Evolutionary conservation across 768 basidiomycete genomes (phyloP).

Genomic region (Panus rudis): DNA sequence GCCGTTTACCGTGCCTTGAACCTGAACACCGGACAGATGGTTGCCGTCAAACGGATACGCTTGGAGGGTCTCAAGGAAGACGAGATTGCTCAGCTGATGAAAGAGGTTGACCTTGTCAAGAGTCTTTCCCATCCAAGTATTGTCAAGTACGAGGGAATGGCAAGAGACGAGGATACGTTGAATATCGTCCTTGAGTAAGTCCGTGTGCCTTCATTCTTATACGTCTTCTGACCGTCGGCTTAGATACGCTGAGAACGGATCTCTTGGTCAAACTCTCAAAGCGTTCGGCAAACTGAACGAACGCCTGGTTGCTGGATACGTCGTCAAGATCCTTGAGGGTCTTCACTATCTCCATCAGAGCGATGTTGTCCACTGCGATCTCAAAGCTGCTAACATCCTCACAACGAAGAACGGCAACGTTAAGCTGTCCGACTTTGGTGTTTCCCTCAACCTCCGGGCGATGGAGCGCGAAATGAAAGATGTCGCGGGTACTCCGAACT

Average conservation of each 20-base stretch:
- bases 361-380: slow-evolving; percentile 93
- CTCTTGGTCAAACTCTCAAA: slow-evolving; percentile 86
- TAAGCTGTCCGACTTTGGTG: slow-evolving; percentile 96
- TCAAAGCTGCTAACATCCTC: slow-evolving; percentile 98
- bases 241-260: slow-evolving; percentile 96
- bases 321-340: slow-evolving; percentile 95
- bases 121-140: slow-evolving; percentile 90
- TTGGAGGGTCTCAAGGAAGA: slow-evolving; percentile 87
- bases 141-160: slow-evolving; percentile 97
- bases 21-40: slow-evolving; percentile 90
- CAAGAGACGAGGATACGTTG: slow-evolving; percentile 77
- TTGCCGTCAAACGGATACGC: slow-evolving; percentile 96
- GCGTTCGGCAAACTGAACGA: slow-evolving; percentile 94
- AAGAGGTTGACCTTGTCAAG: slow-evolving; percentile 90
- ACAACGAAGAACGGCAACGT: slow-evolving; percentile 97
- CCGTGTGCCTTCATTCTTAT: slow-evolving; percentile 7
- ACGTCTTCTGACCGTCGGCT: slow-evolving; percentile 11
- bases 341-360: slow-evolving; percentile 86
- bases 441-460: slow-evolving; percentile 90
- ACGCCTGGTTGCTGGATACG: slow-evolving; percentile 83
- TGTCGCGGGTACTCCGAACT: slow-evolving; percentile 93
- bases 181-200: slow-evolving; percentile 93
- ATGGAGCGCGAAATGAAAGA: slow-evolving; percentile 82
- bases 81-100: slow-evolving; percentile 87
- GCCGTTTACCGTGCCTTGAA: slow-evolving; percentile 94